phyloP scores from a whole-genome alignment of 129 eudicot species.

The Flaveria ramosissima region DNA sequence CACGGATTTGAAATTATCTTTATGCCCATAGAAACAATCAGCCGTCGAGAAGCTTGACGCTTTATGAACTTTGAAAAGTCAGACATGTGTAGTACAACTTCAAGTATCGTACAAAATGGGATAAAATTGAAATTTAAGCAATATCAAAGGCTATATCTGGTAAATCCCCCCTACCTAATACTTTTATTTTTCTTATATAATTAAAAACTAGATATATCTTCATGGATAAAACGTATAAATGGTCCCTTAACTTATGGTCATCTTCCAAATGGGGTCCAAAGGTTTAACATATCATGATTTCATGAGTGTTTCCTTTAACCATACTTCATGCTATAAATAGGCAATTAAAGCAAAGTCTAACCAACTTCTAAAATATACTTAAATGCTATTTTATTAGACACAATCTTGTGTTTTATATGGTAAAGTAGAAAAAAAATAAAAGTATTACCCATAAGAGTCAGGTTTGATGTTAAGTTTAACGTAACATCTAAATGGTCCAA shows the following conservation, averaged over 20 bases:
- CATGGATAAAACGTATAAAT: conserved; percentile 19
- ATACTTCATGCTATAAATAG: not conserved
- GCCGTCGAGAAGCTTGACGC: conserved; percentile 31
- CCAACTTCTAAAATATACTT: not conserved
- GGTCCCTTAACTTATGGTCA: conserved; percentile 19
- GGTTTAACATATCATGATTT: not conserved
- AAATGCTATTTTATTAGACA: not conserved
- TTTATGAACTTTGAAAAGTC: conserved; percentile 20
- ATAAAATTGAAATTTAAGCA: conserved; percentile 31
- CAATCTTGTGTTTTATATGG: not conserved
- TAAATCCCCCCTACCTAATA: conserved; percentile 32
- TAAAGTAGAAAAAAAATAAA: not conserved
- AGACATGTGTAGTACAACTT: conserved; percentile 41
- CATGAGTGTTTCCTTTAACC: not conserved
- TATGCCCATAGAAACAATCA: conserved; percentile 25
- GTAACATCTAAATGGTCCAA: too few species aligned
- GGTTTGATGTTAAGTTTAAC: too few species aligned
- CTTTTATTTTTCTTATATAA: not conserved
- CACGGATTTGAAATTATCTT: not conserved
- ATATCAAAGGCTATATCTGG: conserved; percentile 31
- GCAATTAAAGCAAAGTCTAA: not conserved
- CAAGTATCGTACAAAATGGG: conserved; percentile 39
- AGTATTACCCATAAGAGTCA: too few species aligned
- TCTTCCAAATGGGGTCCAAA: not conserved
- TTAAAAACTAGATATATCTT: not conserved